Base-by-base conservation (phyloP, 2,329 filamentous ascomycete species). In the Neodidymelliopsis sp. region DNA sequence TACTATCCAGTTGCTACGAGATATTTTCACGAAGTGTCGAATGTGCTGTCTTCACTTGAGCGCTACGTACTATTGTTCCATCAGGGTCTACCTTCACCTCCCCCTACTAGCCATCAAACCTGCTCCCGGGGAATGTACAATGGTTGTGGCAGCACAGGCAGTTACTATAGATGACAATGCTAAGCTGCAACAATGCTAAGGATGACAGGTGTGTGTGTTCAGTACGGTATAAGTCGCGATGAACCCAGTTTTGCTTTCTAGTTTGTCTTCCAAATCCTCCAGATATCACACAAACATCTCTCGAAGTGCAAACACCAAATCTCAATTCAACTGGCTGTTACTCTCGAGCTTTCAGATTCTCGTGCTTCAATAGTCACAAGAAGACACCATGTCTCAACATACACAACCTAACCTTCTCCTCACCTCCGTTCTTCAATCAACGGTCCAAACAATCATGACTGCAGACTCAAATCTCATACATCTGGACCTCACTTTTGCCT, bases 171-270 rank as follows among this genome's bases (percentile, higher is more conserved):
- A 40, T 18, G 20, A 50, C 30, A 44, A 45, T 50, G 16, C 8
- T 20, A 45, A 41, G 35, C 20, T 15, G n/a, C 20, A 16, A 50
- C 40, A 50, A 50, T 45, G 31, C 19, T n/a, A 40, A 31, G 13
- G 8, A 19, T 22, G 10, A 6, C 22, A 20, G 4, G 7, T n/a
- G 34, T 16, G 13, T 18, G 9, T 20, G 3, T 3, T 29, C 12
- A 9, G 19, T 12, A 35, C 6, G 18, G 30, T 40, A 44, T 39
- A 50, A 35, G 4, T 23, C 27, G 11, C 20, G 10, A 11, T 4
- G 11, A 2, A 12, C 19, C 24, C 24, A 2, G 18, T 10, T 29
- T 15, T 12, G 12, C 28, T 7, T 20, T 12, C 2, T 8, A 20
- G 10, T 30, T 19, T 18, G 4, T 10, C 10, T 18, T 9, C 12